Evolutionary conservation across 208 protist species (phyloP).

Genomic region (Crithidia mellificae): DNA sequence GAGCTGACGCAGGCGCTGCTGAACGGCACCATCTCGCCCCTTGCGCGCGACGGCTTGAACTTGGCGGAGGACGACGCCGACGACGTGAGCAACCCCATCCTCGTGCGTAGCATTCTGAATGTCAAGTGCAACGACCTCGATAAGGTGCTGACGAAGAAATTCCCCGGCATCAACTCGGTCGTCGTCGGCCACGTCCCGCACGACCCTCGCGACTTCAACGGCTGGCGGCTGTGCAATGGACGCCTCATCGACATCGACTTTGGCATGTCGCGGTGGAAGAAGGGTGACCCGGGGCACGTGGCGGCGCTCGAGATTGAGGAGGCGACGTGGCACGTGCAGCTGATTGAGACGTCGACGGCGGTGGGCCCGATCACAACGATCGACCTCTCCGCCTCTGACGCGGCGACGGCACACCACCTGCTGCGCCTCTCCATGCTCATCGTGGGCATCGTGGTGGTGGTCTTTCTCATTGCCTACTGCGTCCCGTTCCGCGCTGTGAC

Average conservation of each 20-base stretch:
- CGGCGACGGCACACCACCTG: slow-evolving; percentile 15
- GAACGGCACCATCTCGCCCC: slow-evolving; percentile 62
- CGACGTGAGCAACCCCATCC: slow-evolving; percentile 81
- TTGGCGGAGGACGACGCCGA: slow-evolving; percentile 65
- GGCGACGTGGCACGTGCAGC: slow-evolving; percentile 64
- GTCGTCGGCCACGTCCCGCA: slow-evolving; percentile 91
- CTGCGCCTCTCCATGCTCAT: slow-evolving; percentile 23
- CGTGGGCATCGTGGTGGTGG: slow-evolving; percentile 10
- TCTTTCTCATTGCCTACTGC: slow-evolving; percentile 25
- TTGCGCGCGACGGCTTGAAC: slow-evolving; percentile 62
- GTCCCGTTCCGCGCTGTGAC: slow-evolving; percentile 4
- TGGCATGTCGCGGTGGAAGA: slow-evolving; percentile 89
- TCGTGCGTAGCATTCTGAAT: slow-evolving; percentile 82
- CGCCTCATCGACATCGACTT: slow-evolving; percentile 88
- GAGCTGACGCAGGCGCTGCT: slow-evolving; percentile 65
- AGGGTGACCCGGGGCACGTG: slow-evolving; percentile 83
- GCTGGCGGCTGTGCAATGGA: slow-evolving; percentile 78
- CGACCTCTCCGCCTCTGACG: slow-evolving; percentile 4
- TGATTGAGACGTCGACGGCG: slow-evolving; percentile 64
- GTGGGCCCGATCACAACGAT: slow-evolving; percentile 22
- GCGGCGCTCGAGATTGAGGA: slow-evolving; percentile 87
- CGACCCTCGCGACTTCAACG: slow-evolving; percentile 73
- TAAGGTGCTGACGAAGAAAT: slow-evolving; percentile 72
- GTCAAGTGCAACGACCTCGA: slow-evolving; percentile 79
- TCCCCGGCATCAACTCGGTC: slow-evolving; percentile 75